Evolutionary conservation across 495 filamentous ascomycete species (phyloP).

Genomic region (Elaphomyces granulatus): DNA sequence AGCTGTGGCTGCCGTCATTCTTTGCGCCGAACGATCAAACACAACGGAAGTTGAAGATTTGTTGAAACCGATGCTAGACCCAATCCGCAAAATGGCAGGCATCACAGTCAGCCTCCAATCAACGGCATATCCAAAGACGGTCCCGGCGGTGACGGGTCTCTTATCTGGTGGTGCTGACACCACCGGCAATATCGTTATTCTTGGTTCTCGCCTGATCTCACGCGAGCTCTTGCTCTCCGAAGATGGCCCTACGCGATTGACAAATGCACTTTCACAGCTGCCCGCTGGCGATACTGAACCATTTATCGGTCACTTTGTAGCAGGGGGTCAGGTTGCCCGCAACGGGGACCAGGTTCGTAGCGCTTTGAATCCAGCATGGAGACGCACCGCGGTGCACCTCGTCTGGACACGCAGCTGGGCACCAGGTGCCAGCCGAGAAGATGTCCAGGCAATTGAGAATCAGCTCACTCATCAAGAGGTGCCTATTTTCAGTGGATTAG

Average conservation of each 20-base stretch:
- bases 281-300: too few species aligned
- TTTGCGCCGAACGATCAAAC: too few species aligned
- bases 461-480: conserved; percentile 1
- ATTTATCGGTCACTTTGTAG: conserved; percentile 17
- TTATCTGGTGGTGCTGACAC: too few species aligned
- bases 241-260: conserved; percentile 16
- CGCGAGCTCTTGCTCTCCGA: conserved; percentile 14
- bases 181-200: conserved; percentile 15
- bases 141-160: too few species aligned
- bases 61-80: too few species aligned
- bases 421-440: not conserved
- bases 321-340: conserved; percentile 17
- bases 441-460: too few species aligned
- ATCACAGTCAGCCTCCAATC: too few species aligned
- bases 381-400: conserved; percentile 4
- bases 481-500: conserved; percentile 15
- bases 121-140: too few species aligned
- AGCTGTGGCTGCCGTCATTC: too few species aligned
- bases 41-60: too few species aligned
- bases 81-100: too few species aligned
- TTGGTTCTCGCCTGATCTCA: conserved; percentile 26
- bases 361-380: conserved; percentile 7
- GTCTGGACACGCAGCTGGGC: conserved; percentile 2
- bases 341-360: conserved; percentile 1
- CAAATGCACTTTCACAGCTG: too few species aligned